Evolutionary conservation across 352 stramenopile genomes (phyloP), one percentile per base, ranked within the genome.

Genomic region (Achlya hypogyna): DNA sequence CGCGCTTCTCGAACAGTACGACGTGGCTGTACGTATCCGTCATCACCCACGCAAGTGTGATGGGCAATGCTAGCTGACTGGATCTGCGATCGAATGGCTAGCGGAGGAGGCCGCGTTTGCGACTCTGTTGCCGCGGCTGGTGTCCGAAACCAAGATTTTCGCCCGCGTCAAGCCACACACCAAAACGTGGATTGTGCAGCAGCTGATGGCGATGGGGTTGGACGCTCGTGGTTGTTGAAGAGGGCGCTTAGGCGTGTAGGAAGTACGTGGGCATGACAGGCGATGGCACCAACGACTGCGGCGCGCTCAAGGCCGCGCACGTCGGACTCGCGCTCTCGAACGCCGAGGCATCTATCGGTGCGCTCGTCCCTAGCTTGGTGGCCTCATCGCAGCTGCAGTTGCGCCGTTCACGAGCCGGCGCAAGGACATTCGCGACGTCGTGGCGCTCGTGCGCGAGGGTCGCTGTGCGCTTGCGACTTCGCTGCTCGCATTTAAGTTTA

Each of bases 401-500:
- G 76, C 89, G 47, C 88, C 89, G n/a, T 97, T 97, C 64, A 97
- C 89, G 18, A 96, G 84, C 51, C 75, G 88, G 28, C 78, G 86
- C 27, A 93, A 96, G 53, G 75, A 70, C 6, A 86, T 97, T 40
- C 81, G 73, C 18, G 89, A 91, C 53, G 88, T 96, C 0, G 70
- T 93, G 1, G 82, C 89, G 58, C 66, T 98, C 23, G 60, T 97
- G 12, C 79, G 77, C 31, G 92, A 98, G 74, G 92, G 92, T 34
- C 83, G 90, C 20, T 93, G 89, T 51, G 85, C 90, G 31, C 77
- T 98, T 18, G 91, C 86, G 62, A 93, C 89, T 43, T 87, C 91
- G 28, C 91, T 97, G 28, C 77, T 89, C 6, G 75, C 77, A 4
- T 98, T 97, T 75, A 92, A 95, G 58, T 97, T 87, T 71, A 93